Conservation (phyloP, 768 basidiomycete genomes). For the Mycena albidolilacea region DNA sequence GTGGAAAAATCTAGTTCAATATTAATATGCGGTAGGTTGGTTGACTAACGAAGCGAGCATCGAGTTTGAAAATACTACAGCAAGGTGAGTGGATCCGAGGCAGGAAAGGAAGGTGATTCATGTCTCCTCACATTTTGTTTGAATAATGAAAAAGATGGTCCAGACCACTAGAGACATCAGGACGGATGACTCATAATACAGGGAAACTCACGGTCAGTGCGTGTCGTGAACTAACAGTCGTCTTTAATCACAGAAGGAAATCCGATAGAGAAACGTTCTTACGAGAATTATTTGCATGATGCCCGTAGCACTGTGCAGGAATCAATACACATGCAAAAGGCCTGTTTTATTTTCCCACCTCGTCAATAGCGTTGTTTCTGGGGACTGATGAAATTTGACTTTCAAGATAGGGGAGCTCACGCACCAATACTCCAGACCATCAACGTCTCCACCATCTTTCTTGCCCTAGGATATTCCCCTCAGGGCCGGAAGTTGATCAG, state of each 20-base stretch:
- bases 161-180: background rate
- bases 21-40: background rate
- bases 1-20: too few species aligned
- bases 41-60: slow-evolving; percentile 28
- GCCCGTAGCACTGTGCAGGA: slow-evolving; percentile 1
- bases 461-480: background rate
- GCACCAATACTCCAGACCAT: slow-evolving; percentile 15
- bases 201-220: slow-evolving; percentile 15
- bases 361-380: slow-evolving; percentile 11
- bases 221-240: slow-evolving; percentile 17
- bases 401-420: background rate
- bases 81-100: background rate
- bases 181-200: background rate
- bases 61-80: slow-evolving; percentile 18
- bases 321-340: background rate
- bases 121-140: slow-evolving; percentile 5
- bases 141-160: slow-evolving; percentile 8
- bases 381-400: background rate
- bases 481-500: background rate
- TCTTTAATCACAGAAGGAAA: background rate
- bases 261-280: background rate
- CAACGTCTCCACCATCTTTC: slow-evolving; percentile 10
- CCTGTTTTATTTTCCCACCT: background rate
- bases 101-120: too few species aligned
- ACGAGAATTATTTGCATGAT: slow-evolving; percentile 27